phyloP scores from a whole-genome alignment of 192 early-diverging fungal genomes.

The Geranomyces michiganensis region DNA sequence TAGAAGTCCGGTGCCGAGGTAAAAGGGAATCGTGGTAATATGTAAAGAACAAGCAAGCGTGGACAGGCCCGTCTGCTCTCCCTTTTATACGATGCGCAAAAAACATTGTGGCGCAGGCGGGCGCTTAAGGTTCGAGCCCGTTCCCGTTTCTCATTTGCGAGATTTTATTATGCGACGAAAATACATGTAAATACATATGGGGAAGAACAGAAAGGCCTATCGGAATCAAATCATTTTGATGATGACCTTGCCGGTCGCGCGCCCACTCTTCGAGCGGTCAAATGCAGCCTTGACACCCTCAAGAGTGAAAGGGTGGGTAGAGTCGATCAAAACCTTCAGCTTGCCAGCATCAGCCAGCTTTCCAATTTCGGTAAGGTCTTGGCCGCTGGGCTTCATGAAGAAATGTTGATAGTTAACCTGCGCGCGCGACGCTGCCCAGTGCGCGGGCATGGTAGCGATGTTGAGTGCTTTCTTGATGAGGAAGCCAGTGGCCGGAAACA shows the following conservation, averaged over 20 bases:
- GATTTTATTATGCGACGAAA: too few relatives aligned
- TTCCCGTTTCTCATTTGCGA: too few relatives aligned
- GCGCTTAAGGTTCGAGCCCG: too few relatives aligned
- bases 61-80: too few relatives aligned
- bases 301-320: constrained; percentile 17
- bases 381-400: constrained; percentile 20
- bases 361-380: constrained; percentile 41
- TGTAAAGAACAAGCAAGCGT: too few relatives aligned
- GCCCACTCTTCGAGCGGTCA: neutral
- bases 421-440: constrained; percentile 12
- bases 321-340: constrained; percentile 44
- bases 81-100: too few relatives aligned
- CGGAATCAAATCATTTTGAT: constrained; percentile 16
- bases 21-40: too few relatives aligned
- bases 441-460: neutral
- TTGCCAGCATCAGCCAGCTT: constrained; percentile 39
- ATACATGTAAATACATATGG: too few relatives aligned
- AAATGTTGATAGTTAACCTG: constrained; percentile 16
- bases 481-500: constrained; percentile 29
- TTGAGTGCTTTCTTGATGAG: constrained; percentile 14
- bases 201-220: neutral
- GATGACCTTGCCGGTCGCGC: constrained; percentile 14
- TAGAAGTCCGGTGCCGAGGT: too few relatives aligned
- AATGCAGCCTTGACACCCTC: constrained; percentile 21
- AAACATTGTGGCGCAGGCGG: too few relatives aligned